These are phyloP conservation scores for Nannizziopsis arthrosporioides DNA, from an alignment of 2,329 filamentous ascomycete genomes.

Conservation along the genomic window DNA sequence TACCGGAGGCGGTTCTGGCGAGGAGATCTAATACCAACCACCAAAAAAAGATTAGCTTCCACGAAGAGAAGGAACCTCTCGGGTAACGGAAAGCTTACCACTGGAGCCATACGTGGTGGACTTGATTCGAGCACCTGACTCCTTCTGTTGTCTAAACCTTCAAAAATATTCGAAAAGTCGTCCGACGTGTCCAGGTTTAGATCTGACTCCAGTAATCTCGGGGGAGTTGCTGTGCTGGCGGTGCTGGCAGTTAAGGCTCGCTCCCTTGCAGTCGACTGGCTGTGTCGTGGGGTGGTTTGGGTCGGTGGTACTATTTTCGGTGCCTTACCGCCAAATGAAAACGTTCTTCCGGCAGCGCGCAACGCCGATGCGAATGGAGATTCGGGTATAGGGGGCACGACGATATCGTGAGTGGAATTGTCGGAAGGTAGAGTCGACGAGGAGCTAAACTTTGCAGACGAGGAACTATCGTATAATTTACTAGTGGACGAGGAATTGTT, in stretches of 20 bases:
- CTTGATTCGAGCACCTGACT: slow-evolving; percentile 19
- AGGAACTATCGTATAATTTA: slow-evolving; percentile 35
- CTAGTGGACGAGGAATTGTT: slow-evolving; percentile 38
- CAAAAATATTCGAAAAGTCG: slow-evolving; percentile 44
- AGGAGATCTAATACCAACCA: background rate
- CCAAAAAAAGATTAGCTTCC: background rate
- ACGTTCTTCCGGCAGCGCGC: slow-evolving; percentile 40
- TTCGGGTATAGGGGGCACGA: slow-evolving; percentile 32
- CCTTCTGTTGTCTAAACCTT: slow-evolving; percentile 31
- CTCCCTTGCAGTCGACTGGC: slow-evolving; percentile 26
- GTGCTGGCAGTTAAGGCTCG: slow-evolving; percentile 43
- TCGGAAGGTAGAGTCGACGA: slow-evolving; percentile 47
- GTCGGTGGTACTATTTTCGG: slow-evolving; percentile 22
- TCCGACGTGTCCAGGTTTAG: slow-evolving; percentile 32
- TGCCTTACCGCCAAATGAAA: slow-evolving; percentile 42
- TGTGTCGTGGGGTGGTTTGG: slow-evolving; percentile 10
- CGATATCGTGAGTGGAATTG: slow-evolving; percentile 30
- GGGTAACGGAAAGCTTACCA: background rate
- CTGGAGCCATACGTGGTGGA: slow-evolving; percentile 14
- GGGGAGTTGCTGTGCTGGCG: slow-evolving; percentile 41
- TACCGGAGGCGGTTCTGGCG: slow-evolving; percentile 11
- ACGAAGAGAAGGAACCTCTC: background rate
- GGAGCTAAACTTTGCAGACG: slow-evolving; percentile 43
- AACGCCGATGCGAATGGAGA: slow-evolving; percentile 30
- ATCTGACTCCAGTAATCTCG: slow-evolving; percentile 39